Percentiles rank a stretch among this genome's conserved stretches.
Evolutionary conservation across 805 yeast species (phyloP).

Genomic region (Kodamaea leandrae): DNA sequence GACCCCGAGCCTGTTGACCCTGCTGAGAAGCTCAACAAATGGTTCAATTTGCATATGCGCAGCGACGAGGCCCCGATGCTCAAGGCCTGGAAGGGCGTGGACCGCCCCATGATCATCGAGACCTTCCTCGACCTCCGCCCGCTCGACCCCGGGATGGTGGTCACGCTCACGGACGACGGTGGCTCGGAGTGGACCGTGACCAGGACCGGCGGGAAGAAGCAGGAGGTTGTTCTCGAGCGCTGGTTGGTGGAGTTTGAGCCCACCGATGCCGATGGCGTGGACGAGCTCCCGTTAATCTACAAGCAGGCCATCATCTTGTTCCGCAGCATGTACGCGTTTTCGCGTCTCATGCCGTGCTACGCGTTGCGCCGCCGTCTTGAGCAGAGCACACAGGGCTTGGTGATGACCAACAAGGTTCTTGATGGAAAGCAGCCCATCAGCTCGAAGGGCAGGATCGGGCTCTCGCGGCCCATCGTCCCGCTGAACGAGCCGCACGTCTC

Average conservation of each 20-base stretch:
- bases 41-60: slow-evolving; percentile 59
- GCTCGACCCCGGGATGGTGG: slow-evolving; percentile 53
- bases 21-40: slow-evolving; percentile 44
- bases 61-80: slow-evolving; percentile 44
- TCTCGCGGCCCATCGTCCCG: slow-evolving; percentile 64
- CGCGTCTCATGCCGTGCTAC: slow-evolving; percentile 70
- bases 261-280: slow-evolving; percentile 34
- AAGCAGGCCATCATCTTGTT: slow-evolving; percentile 72
- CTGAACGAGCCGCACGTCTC: slow-evolving; percentile 49
- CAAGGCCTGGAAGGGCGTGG: slow-evolving; percentile 54
- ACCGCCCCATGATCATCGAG: slow-evolving; percentile 78
- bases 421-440: slow-evolving; percentile 79
- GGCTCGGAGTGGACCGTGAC: slow-evolving; percentile 56
- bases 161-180: slow-evolving; percentile 56
- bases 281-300: slow-evolving; percentile 66
- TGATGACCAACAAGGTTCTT: slow-evolving; percentile 57
- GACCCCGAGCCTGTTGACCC: slow-evolving; percentile 9
- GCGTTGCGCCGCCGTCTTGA: slow-evolving; percentile 44
- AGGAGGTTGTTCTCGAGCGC: slow-evolving; percentile 89
- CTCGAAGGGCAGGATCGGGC: slow-evolving; percentile 81
- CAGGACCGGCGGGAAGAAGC: slow-evolving; percentile 55
- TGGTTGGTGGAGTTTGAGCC: slow-evolving; percentile 86
- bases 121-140: slow-evolving; percentile 68
- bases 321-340: slow-evolving; percentile 66
- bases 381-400: slow-evolving; percentile 22